Evolutionary conservation across 1,139 yeast species (phyloP), one percentile per base, ranked within the genome.

Genomic region (Candida anutae): DNA sequence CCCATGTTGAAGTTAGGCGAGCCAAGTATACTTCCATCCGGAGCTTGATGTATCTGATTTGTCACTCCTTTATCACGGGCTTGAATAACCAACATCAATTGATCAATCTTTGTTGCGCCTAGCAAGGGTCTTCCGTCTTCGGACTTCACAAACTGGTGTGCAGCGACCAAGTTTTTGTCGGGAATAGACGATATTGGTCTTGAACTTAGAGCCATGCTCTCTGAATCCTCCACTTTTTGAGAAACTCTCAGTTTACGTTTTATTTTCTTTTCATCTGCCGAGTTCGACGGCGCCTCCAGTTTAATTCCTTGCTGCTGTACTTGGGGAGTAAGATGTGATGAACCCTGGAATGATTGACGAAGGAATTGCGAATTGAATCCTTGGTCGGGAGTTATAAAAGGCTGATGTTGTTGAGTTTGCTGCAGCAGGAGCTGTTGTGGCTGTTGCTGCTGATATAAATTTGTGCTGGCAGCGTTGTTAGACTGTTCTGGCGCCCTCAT

Each of bases 81-180:
- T 50, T 87, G 95, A 31, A 87, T 80, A 21, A 85, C 83, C 33
- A 87, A 63, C 95, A 87, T 84, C 46, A 87, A 59, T 44, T 81
- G 93, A 52, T 87, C 96, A 23, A 87, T 84, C 47, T 81, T 81
- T 0, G 95, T 84, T 3, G 90, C 87, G 0, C 95, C 95, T 11
- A 84, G 55, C 19, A 78, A 58, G 4, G 88, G 88, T 27, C 79
- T 59, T 2, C 77, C 78, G 44, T 74, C 78, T 26, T 73, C 80
- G 4, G 60, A 51, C 30, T 58, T 61, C 13, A 61, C 60, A 23
- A 62, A 53, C 30, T 66, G 72, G 35, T 65, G 71, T 0, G 66
- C 69, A 4, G 73, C 61, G 13, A 67, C 62, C 25, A 65, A 44
- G 25, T 46, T 45, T 32, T 35, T 23, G 36, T 37, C 11, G 27